Base-by-base conservation (phyloP, 352 stramenopile species). In the Phytophthora cactorum region DNA sequence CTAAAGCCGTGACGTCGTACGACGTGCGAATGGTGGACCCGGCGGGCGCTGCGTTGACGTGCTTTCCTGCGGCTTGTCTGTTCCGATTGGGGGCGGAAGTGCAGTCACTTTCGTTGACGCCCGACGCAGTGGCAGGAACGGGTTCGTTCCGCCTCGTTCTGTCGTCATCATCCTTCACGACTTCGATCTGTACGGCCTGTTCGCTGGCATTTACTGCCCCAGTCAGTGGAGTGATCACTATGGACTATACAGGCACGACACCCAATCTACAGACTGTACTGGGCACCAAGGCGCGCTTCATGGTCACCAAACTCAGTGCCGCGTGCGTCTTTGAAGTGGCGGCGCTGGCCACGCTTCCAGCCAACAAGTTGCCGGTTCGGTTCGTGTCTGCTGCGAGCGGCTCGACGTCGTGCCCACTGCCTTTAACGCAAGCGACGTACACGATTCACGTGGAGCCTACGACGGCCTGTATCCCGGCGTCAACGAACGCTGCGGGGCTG, bases 31-130 rank as follows among this genome's bases (percentile, higher is more conserved):
- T 89, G 65, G 62, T 83, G 8, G 75, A 75, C 14, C 52, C 34
- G 1, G 62, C 66, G 3, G 75, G 70, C 47, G 53, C 44, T 31
- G 44, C 58, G 0, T 10, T 67, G 3, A 73, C 67, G 1, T 96
- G 87, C 29, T 73, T 51, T 0, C 54, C 54, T 1, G 52, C 60
- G 0, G 52, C 72, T 7, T 99, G 96, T 66, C 69, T 84, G 52
- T 93, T 98, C 59, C 89, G 94, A 15, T 66, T 98, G 17, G 96
- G 96, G n/a, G 81, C 89, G 5, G 88, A 97, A 65, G 88, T 98
- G 10, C 95, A 98, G 72, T 93, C 79, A 5, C 65, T 99, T 46
- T 88, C 86, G 4, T 63, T 98, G 5, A 95, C 84, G 44, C 59
- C 84, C 9, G 63, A 69, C 22, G 81, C 69, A 4, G 82, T 75